phyloP scores from a whole-genome alignment of 2,329 filamentous ascomycete genomes.

The Colletotrichum endophyticum region DNA sequence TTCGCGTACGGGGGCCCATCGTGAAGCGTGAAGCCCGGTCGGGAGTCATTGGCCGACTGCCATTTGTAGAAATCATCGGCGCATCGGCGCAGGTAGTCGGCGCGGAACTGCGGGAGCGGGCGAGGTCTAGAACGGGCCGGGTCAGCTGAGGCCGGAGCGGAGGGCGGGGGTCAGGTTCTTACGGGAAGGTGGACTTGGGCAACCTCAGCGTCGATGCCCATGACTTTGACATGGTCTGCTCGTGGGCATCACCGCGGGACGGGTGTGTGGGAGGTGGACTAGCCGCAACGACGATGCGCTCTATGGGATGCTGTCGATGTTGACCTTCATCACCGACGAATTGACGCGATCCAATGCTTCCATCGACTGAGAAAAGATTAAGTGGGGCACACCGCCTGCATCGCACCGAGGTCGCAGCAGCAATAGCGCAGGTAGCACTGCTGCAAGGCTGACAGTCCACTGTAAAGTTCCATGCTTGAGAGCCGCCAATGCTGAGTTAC shows the following conservation, averaged over 20 bases:
- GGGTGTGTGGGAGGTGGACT: background rate
- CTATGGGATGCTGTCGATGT: background rate
- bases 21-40: slow-evolving; percentile 78
- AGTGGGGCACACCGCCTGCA: background rate
- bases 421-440: background rate
- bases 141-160: slow-evolving; percentile 20
- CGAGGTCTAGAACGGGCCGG: slow-evolving; percentile 47
- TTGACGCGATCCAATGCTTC: background rate
- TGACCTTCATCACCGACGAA: background rate
- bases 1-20: slow-evolving; percentile 98
- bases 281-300: background rate
- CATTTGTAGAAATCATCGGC: slow-evolving; percentile 89
- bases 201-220: slow-evolving; percentile 79
- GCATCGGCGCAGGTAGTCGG: slow-evolving; percentile 73
- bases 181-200: slow-evolving; percentile 78
- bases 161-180: slow-evolving; percentile 32
- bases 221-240: slow-evolving; percentile 54
- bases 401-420: background rate
- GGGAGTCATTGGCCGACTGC: slow-evolving; percentile 68
- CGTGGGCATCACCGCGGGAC: slow-evolving; percentile 16
- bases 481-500: background rate
- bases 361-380: background rate
- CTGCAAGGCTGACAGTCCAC: background rate
- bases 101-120: slow-evolving; percentile 52
- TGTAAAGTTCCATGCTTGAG: background rate